These are phyloP conservation scores for Calonectria hawksworthii DNA, from an alignment of 2,329 filamentous ascomycete genomes.

Conservation along the genomic window DNA sequence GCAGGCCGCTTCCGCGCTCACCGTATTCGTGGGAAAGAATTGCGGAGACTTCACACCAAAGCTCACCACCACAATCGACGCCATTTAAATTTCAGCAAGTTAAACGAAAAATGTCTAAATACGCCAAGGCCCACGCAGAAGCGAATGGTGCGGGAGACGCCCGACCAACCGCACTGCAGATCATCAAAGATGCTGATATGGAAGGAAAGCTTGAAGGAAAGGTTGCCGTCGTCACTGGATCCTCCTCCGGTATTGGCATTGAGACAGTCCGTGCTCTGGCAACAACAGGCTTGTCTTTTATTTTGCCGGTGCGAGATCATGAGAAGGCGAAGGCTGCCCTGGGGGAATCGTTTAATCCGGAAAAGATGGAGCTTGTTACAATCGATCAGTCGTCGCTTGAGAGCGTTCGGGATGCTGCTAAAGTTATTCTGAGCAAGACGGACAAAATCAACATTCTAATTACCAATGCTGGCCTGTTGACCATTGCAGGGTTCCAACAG, in stretches of 20 bases:
- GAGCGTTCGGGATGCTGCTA: not conserved
- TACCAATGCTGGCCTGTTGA: slow-evolving; percentile 43
- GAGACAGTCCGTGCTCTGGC: not conserved
- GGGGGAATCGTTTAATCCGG: slow-evolving; percentile 24
- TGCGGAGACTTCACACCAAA: not conserved
- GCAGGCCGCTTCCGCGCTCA: not conserved
- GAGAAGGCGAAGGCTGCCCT: slow-evolving; percentile 49
- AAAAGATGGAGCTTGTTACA: not conserved
- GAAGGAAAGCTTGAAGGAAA: not conserved
- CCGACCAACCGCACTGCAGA: not conserved
- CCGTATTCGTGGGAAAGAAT: not conserved
- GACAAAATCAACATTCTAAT: slow-evolving; percentile 32
- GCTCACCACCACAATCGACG: not conserved
- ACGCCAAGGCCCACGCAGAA: not conserved
- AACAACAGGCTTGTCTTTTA: slow-evolving; percentile 39
- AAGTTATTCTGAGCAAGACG: slow-evolving; percentile 6
- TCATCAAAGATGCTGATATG: not conserved
- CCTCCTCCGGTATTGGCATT: not conserved
- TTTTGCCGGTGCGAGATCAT: slow-evolving; percentile 51
- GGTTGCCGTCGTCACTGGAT: not conserved
- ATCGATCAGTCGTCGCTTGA: slow-evolving; percentile 12
- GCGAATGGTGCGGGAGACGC: not conserved
- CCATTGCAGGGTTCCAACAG: slow-evolving; percentile 10
- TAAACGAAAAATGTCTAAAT: not conserved
- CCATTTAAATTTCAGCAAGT: not conserved